Conservation (phyloP, 805 yeast species). For the Metschnikowia colocasiae region DNA sequence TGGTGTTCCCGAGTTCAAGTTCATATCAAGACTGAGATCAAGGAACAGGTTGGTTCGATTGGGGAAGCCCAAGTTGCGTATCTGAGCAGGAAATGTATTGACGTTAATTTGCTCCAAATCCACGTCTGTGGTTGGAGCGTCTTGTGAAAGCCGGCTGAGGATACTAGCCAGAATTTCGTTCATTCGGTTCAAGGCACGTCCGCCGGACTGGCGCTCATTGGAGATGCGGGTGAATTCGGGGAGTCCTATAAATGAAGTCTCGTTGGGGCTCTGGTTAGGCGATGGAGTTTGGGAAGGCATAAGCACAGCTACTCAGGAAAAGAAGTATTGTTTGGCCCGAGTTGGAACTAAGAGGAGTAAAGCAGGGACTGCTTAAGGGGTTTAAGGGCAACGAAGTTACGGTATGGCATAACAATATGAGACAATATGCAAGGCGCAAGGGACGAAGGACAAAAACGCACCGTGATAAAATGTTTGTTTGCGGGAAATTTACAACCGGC, state of each 20-base stretch:
- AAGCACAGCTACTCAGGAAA: background rate
- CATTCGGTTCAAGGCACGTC: constrained; percentile 4
- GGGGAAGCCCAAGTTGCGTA: constrained; percentile 7
- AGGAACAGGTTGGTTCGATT: constrained; percentile 4
- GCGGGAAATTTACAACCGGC: background rate
- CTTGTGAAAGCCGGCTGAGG: constrained; percentile 2
- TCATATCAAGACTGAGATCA: constrained; percentile 8
- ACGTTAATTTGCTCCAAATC: background rate
- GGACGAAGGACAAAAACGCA: background rate
- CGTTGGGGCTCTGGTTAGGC: background rate
- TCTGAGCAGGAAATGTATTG: constrained; percentile 5
- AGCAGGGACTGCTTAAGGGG: constrained; percentile 4
- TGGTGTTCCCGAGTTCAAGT: constrained; percentile 4
- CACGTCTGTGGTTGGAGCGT: background rate
- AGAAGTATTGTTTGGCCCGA: background rate
- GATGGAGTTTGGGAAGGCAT: background rate
- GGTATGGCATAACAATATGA: constrained; percentile 3
- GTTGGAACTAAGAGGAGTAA: background rate
- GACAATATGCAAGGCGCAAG: constrained; percentile 4
- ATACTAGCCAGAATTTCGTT: constrained; percentile 10
- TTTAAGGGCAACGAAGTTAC: background rate
- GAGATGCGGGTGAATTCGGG: constrained; percentile 1
- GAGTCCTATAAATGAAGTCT: background rate
- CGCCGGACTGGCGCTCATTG: constrained; percentile 2
- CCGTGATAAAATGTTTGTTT: background rate